phyloP scores from a whole-genome alignment of 2,329 filamentous ascomycete genomes.

The Diaporthe amygdali region DNA sequence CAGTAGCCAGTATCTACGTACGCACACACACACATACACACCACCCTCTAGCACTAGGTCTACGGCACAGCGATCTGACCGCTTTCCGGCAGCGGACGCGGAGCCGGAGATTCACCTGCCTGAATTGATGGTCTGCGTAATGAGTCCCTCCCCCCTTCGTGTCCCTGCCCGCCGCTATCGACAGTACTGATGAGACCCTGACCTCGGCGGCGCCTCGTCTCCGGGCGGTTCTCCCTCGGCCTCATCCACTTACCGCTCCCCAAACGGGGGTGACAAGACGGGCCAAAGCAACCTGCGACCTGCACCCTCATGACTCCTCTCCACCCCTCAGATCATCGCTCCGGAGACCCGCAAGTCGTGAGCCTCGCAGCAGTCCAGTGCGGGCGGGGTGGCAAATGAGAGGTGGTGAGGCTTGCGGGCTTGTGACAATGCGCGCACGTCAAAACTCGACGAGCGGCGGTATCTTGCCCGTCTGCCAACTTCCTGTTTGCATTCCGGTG shows the following conservation, averaged over 20 bases:
- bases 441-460: background rate
- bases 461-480: conserved; percentile 14
- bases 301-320: conserved; percentile 8
- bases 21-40: background rate
- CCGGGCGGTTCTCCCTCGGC: background rate
- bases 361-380: conserved; percentile 3
- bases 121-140: background rate
- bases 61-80: background rate
- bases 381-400: conserved; percentile 10
- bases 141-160: background rate
- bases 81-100: background rate
- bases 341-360: background rate
- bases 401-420: conserved; percentile 2
- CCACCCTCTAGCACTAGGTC: background rate
- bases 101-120: conserved; percentile 19
- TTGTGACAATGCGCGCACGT: background rate
- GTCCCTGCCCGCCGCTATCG: conserved; percentile 7
- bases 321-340: conserved; percentile 8
- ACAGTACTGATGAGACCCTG: conserved; percentile 12
- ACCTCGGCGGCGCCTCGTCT: conserved; percentile 13
- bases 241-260: conserved; percentile 13
- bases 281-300: conserved; percentile 7
- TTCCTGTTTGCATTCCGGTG: conserved; percentile 12
- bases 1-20: background rate
- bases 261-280: too few species aligned